Evolutionary conservation across 2,329 filamentous ascomycete genomes (phyloP).

Genomic region (Ceratocystis smalleyi): DNA sequence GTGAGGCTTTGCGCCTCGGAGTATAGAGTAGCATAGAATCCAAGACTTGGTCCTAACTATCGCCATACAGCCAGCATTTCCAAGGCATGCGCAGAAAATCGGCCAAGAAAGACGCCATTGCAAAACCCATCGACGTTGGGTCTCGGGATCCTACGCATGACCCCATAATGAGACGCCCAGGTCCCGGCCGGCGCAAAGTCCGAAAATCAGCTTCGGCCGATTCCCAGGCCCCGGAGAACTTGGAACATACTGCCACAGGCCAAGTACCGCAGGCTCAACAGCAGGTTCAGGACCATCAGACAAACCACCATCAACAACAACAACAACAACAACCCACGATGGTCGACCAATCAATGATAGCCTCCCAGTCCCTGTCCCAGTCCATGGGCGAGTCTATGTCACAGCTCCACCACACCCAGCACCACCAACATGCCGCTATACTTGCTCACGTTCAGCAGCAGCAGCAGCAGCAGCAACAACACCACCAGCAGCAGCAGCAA

Average conservation of each 20-base stretch:
- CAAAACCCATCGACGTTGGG: neutral
- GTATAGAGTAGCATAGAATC: neutral
- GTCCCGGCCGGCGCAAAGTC: conserved; percentile 40
- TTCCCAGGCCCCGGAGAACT: conserved; percentile 4
- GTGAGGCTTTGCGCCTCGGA: conserved; percentile 21
- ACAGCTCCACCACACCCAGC: conserved; percentile 1
- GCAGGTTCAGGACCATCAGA: neutral
- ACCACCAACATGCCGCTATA: conserved; percentile 10
- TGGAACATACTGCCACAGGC: conserved; percentile 1
- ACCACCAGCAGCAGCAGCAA: neutral
- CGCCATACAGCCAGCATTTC: conserved; percentile 39
- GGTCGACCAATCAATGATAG: conserved; percentile 5
- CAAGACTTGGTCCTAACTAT: neutral
- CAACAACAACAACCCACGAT: conserved; percentile 15
- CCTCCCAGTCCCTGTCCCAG: neutral
- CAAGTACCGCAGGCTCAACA: neutral
- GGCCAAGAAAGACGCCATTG: conserved; percentile 33
- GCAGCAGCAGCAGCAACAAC: neutral
- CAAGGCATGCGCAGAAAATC: conserved; percentile 36
- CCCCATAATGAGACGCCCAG: conserved; percentile 44
- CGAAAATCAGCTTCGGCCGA: conserved; percentile 29
- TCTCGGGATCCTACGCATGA: conserved; percentile 35
- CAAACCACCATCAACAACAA: neutral
- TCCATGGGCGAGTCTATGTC: neutral
- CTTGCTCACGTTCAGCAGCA: conserved; percentile 4